Base-by-base conservation (phyloP, 345 rosid genomes). In the Gossypium ekmanianum region DNA sequence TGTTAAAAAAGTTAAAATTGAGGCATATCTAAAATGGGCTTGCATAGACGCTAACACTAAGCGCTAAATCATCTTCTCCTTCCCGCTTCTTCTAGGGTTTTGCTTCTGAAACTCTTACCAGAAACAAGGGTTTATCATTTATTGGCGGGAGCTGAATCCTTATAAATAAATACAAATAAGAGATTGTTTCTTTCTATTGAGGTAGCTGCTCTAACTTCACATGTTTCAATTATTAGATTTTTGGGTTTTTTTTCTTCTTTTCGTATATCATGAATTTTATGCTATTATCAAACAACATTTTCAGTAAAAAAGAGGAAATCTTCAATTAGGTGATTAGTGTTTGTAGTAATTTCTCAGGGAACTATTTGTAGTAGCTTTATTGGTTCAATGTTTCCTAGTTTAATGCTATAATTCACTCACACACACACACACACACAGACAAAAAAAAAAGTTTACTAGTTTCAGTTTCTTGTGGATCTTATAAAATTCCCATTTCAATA, bases 271-370 rank as follows among this genome's bases (percentile, higher is more conserved):
- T 50, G 43, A 68, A 68, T 68, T 68, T 47, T 26, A 2, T 68
- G 20, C 16, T 9, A 48, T 50, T 24, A 7, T 14, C 51, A 6
- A 20, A 51, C 55, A 66, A 45, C 17, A 0, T 6, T 66, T 44
- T 45, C 3, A 7, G 39, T 44, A 3, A 45, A 67, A 34, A 66
- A 13, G 22, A 47, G 72, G 18, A 7, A 54, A 24, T 3, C 7
- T 48, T 68, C 20, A 24, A 9, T 27, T 67, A 67, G 34, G 34
- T 45, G 22, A 12, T 22, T 5, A 67, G 18, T 45, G 71, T 20
- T 67, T 20, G 71, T 45, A 45, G 11, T 45, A 44, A 20, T 67
- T 20, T 20, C 71, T 45, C 71, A 13, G 9, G 18, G 69, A 85
- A 82, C 66, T 43, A 27, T 51, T 61, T 61, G 4, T 61, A 0